phyloP scores from a whole-genome alignment of 768 basidiomycete genomes.

The Pleurotus pulmonarius region DNA sequence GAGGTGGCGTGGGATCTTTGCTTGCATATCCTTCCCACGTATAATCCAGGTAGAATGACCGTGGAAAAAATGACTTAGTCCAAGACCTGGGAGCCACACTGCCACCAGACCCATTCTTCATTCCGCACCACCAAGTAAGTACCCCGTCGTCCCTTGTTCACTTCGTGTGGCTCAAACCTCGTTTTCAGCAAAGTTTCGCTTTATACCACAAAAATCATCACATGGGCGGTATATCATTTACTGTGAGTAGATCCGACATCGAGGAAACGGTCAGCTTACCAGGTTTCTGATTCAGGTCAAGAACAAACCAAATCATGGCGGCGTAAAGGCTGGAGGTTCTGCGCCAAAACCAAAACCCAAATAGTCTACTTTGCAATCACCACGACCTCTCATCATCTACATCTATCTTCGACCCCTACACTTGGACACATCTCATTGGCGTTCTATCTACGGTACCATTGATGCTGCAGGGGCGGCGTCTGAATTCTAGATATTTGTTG shows the following conservation, averaged over 20 bases:
- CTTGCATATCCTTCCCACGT: too few relatives aligned
- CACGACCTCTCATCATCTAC: too few relatives aligned
- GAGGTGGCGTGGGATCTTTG: too few relatives aligned
- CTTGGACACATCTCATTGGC: not conserved
- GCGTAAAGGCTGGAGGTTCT: not conserved
- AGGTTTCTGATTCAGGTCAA: not conserved
- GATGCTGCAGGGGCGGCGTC: not conserved
- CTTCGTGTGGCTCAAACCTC: too few relatives aligned
- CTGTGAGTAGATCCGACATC: not conserved
- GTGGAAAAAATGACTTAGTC: too few relatives aligned
- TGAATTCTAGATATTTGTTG: not conserved
- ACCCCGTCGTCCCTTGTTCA: too few relatives aligned
- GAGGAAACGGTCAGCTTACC: not conserved
- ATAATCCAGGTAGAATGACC: too few relatives aligned
- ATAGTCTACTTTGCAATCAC: not conserved
- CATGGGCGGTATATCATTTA: not conserved
- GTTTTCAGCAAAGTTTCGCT: too few relatives aligned
- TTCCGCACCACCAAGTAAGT: too few relatives aligned
- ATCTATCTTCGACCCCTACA: not conserved
- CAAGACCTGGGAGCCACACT: too few relatives aligned
- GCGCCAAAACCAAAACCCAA: not conserved
- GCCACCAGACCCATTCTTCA: too few relatives aligned
- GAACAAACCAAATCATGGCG: slow-evolving; percentile 9
- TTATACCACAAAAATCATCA: not conserved
- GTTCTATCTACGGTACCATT: not conserved